Evolutionary conservation across 192 early-diverging fungal genomes (phyloP).

Genomic region (Gamsiella multidivaricata): DNA sequence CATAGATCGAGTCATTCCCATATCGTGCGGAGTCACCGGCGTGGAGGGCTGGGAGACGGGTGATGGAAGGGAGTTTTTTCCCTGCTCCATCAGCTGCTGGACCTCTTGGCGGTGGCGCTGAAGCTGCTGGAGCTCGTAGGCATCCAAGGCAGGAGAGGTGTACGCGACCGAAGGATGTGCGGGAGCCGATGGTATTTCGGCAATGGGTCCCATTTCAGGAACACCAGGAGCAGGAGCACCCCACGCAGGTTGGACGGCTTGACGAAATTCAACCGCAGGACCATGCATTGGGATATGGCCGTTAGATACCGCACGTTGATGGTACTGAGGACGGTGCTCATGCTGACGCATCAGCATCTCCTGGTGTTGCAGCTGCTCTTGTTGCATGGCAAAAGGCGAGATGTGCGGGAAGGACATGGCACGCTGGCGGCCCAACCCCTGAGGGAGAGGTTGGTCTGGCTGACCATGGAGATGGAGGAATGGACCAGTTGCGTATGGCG

Average conservation of each 20-base stretch:
- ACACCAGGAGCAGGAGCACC: background rate
- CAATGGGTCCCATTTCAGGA: constrained; percentile 2
- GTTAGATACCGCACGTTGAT: background rate
- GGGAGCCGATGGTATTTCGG: background rate
- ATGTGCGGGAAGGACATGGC: constrained; percentile 14
- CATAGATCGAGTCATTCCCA: constrained; percentile 12
- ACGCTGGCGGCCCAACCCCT: background rate
- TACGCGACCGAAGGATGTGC: background rate
- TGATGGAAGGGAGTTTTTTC: background rate
- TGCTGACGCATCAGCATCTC: constrained; percentile 1
- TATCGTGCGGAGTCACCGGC: constrained; percentile 15
- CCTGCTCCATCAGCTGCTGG: constrained; percentile 11
- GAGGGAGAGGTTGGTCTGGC: background rate
- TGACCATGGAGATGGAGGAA: constrained; percentile 7
- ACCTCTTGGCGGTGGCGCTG: constrained; percentile 18
- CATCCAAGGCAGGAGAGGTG: background rate
- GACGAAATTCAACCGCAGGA: too few relatives aligned
- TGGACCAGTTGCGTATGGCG: background rate
- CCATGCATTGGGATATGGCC: too few relatives aligned
- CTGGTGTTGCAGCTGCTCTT: constrained; percentile 10
- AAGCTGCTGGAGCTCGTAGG: constrained; percentile 3
- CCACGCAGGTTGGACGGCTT: too few relatives aligned
- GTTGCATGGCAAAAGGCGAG: background rate
- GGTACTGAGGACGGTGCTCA: background rate
- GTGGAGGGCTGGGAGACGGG: background rate